Conservation (phyloP, 2,329 filamentous ascomycete genomes). For the Graphilbum fragrans region DNA sequence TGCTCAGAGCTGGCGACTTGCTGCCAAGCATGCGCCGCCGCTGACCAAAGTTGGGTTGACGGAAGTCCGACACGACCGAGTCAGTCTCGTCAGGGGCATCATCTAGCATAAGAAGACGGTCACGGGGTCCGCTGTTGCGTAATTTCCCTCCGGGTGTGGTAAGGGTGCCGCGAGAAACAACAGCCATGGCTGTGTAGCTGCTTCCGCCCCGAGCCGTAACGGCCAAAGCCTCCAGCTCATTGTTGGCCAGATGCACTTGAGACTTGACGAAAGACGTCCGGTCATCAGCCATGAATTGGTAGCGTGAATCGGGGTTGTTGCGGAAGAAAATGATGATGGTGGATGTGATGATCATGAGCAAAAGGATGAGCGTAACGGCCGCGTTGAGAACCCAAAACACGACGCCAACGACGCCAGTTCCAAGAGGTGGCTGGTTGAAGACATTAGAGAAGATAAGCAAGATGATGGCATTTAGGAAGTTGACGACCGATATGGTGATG, state of each 20-base stretch:
- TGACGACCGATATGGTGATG: constrained; percentile 70
- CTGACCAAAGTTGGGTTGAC: too few relatives aligned
- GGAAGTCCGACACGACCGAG: too few relatives aligned
- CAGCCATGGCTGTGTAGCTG: too few relatives aligned
- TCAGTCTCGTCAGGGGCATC: too few relatives aligned
- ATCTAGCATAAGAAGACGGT: too few relatives aligned
- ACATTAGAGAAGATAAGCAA: constrained; percentile 71
- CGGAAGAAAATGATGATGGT: constrained; percentile 55
- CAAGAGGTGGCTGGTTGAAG: constrained; percentile 65
- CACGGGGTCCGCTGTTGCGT: too few relatives aligned
- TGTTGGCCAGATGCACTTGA: constrained; percentile 55
- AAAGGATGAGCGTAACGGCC: constrained; percentile 60
- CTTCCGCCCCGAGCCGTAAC: constrained; percentile 75
- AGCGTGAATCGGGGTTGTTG: constrained; percentile 77
- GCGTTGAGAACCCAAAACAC: constrained; percentile 76
- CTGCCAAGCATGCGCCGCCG: too few relatives aligned
- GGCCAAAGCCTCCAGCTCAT: constrained; percentile 71
- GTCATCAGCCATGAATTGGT: constrained; percentile 83
- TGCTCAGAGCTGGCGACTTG: too few relatives aligned
- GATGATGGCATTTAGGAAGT: constrained; percentile 74
- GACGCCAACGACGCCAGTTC: constrained; percentile 72
- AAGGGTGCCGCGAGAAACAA: too few relatives aligned
- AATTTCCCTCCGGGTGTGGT: too few relatives aligned
- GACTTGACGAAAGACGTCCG: constrained; percentile 87
- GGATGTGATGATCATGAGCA: constrained; percentile 66